Percentiles rank a stretch among this genome's conserved stretches.
phyloP scores from a whole-genome alignment of 2,329 filamentous ascomycete species.

The Alternaria brassicicola region DNA sequence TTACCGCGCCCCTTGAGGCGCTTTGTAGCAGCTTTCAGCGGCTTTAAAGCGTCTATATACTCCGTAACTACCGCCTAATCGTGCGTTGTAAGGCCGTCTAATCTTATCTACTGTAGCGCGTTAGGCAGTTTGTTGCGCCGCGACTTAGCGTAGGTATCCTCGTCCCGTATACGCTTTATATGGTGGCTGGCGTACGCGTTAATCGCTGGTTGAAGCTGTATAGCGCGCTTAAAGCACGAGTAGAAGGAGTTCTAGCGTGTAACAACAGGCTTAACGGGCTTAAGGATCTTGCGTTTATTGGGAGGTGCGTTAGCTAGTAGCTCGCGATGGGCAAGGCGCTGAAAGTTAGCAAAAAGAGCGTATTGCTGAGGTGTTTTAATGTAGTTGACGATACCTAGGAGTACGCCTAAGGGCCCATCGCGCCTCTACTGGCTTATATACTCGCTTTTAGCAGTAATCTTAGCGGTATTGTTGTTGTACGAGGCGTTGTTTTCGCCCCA shows the following conservation, averaged over 20 bases:
- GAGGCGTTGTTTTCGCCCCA: neutral
- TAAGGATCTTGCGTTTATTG: neutral
- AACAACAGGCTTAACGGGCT: neutral
- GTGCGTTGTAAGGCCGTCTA: neutral
- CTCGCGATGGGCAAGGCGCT: neutral
- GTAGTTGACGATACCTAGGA: neutral
- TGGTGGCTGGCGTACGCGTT: neutral
- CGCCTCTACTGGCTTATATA: neutral
- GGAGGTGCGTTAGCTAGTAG: neutral
- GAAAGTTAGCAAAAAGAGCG: neutral
- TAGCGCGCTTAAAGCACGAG: neutral
- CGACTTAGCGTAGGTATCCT: neutral
- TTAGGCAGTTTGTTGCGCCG: neutral
- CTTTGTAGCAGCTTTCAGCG: slow-evolving; percentile 1
- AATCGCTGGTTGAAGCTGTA: neutral
- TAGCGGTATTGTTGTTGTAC: neutral
- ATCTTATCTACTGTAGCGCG: neutral
- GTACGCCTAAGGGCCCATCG: neutral
- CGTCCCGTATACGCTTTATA: neutral
- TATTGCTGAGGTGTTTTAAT: slow-evolving; percentile 8
- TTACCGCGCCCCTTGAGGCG: slow-evolving; percentile 3
- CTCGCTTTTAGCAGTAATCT: neutral
- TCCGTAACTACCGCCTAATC: slow-evolving; percentile 3
- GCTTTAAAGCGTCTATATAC: slow-evolving; percentile 5
- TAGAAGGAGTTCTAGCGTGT: neutral